Conservation (phyloP, 2,329 filamentous ascomycete species). For the Setomelanomma holmii region DNA sequence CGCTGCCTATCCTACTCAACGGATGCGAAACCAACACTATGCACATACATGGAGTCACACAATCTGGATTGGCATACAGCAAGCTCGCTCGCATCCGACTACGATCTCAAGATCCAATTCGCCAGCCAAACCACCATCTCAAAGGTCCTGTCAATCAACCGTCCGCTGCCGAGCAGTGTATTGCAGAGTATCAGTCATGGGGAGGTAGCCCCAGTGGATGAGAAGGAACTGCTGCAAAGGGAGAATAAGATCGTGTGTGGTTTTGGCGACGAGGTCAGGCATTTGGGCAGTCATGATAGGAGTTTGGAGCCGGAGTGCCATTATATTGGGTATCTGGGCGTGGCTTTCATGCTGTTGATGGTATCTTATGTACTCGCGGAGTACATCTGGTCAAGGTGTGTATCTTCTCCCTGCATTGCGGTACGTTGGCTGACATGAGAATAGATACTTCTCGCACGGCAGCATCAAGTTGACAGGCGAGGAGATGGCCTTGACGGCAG, state of each 20-base stretch:
- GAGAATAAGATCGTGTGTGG: conserved; percentile 35
- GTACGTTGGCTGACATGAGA: conserved; percentile 1
- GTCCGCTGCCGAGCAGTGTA: conserved; percentile 28
- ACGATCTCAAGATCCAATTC: conserved; percentile 33
- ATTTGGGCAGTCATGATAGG: conserved; percentile 7
- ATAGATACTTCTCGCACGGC: conserved; percentile 18
- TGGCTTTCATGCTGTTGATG: conserved; percentile 23
- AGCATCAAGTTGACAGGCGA: conserved; percentile 30
- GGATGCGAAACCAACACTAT: conserved; percentile 22
- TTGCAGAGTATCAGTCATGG: conserved; percentile 18
- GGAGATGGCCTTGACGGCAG: conserved; percentile 26
- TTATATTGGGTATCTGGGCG: conserved; percentile 26
- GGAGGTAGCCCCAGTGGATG: conserved; percentile 13
- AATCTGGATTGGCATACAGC: conserved; percentile 33
- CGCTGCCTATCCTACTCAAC: conserved; percentile 34
- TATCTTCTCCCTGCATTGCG: background rate
- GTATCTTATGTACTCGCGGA: conserved; percentile 24
- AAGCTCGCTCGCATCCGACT: conserved; percentile 25
- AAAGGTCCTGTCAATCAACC: conserved; percentile 23
- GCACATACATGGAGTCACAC: conserved; percentile 28
- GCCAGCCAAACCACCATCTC: conserved; percentile 27
- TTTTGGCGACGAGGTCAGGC: conserved; percentile 28
- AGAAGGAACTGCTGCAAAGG: conserved; percentile 11
- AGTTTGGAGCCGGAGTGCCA: conserved; percentile 13
- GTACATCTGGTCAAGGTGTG: conserved; percentile 31